phyloP scores from a whole-genome alignment of 768 basidiomycete species.

The Boletus fagicola region DNA sequence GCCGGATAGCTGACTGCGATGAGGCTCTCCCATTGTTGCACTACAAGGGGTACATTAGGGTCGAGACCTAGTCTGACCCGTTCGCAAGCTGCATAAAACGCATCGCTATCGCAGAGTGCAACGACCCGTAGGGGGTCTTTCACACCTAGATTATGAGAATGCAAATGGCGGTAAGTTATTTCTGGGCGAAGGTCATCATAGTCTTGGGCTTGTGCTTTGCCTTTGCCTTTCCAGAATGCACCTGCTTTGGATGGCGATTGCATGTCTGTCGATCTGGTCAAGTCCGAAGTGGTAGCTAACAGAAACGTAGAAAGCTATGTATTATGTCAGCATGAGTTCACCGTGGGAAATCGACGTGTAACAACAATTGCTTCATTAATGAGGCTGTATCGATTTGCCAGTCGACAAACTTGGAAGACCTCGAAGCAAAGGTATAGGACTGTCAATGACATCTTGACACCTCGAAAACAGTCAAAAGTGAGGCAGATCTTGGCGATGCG shows the following conservation, averaged over 20 bases:
- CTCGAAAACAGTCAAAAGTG: too few relatives aligned
- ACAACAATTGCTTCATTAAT: too few relatives aligned
- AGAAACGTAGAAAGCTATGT: background rate
- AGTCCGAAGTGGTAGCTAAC: too few relatives aligned
- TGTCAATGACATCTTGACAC: too few relatives aligned
- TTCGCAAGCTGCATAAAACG: slow-evolving; percentile 84
- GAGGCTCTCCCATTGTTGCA: slow-evolving; percentile 82
- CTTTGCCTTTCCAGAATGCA: slow-evolving; percentile 55
- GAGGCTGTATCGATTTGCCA: too few relatives aligned
- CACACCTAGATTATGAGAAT: slow-evolving; percentile 64
- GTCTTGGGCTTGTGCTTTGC: slow-evolving; percentile 42
- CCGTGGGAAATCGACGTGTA: too few relatives aligned
- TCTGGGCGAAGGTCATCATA: slow-evolving; percentile 61
- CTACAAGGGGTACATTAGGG: slow-evolving; percentile 67
- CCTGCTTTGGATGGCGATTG: slow-evolving; percentile 24
- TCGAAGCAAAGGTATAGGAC: too few relatives aligned
- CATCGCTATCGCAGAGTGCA: slow-evolving; percentile 89
- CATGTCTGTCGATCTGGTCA: background rate
- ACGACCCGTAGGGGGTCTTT: slow-evolving; percentile 79
- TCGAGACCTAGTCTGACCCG: slow-evolving; percentile 72
- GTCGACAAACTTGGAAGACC: too few relatives aligned
- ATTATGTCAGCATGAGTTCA: background rate
- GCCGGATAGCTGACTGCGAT: slow-evolving; percentile 98
- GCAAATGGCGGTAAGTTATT: slow-evolving; percentile 79
- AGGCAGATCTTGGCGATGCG: too few relatives aligned